A percentile compares a stretch with the other conserved stretches of the same genome.
Evolutionary conservation across 2,329 filamentous ascomycete species (phyloP).

Genomic region (Colletotrichum melonis): DNA sequence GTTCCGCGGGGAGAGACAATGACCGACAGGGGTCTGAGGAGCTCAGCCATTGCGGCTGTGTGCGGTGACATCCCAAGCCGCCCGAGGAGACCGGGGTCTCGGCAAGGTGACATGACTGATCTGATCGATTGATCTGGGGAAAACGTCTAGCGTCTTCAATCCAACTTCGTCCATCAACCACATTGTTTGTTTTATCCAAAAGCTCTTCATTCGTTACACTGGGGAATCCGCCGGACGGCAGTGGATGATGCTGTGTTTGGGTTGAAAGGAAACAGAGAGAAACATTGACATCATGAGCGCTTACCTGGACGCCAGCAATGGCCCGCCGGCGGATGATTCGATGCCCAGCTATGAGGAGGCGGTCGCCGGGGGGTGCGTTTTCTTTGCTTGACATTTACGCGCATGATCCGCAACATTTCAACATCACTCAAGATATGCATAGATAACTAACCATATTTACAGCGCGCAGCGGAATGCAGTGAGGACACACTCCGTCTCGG

Average conservation of each 20-base stretch:
- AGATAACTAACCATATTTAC: not conserved
- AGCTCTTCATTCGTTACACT: not conserved
- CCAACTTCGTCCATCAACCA: not conserved
- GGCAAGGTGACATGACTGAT: not conserved
- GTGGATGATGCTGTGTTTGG: not conserved
- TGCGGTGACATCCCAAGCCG: not conserved
- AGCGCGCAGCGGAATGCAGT: not conserved
- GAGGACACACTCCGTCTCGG: not conserved
- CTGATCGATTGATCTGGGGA: not conserved
- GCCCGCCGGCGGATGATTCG: constrained; percentile 1
- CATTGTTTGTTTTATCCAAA: not conserved
- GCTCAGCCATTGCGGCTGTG: constrained; percentile 14
- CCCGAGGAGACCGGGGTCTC: not conserved
- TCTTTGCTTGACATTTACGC: not conserved
- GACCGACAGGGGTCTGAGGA: not conserved
- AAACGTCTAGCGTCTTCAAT: not conserved
- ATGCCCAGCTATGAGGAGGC: constrained; percentile 27
- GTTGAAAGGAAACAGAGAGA: not conserved
- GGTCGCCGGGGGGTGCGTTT: constrained; percentile 17
- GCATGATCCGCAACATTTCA: not conserved
- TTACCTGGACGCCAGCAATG: not conserved
- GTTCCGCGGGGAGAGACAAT: not conserved
- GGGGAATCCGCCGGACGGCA: not conserved
- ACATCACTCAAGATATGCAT: no score
- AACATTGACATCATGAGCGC: not conserved